Evolutionary conservation across 2,329 filamentous ascomycete genomes (phyloP).

Genomic region (Bisporella sp.): DNA sequence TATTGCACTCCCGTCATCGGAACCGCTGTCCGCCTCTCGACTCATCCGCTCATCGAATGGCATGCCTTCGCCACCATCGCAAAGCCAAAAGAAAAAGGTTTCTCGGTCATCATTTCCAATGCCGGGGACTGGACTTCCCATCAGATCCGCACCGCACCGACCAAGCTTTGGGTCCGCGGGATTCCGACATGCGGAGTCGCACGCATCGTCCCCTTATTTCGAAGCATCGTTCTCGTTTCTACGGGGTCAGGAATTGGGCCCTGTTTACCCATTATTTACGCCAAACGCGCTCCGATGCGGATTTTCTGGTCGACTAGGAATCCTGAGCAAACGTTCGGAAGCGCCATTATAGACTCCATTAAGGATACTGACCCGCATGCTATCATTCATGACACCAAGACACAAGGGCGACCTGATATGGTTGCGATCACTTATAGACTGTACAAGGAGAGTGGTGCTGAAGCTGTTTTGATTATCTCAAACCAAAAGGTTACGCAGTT

Average conservation of each 20-base stretch:
- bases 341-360: conserved; percentile 27
- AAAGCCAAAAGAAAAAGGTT: conserved; percentile 47
- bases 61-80: conserved; percentile 73
- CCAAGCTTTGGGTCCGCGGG: conserved; percentile 60
- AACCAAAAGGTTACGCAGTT: conserved; percentile 31
- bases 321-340: conserved; percentile 28
- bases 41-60: conserved; percentile 60
- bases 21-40: conserved; percentile 52
- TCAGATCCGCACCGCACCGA: conserved; percentile 55
- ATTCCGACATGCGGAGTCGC: conserved; percentile 61
- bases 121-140: conserved; percentile 68
- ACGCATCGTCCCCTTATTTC: conserved; percentile 60
- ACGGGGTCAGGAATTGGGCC: conserved; percentile 71
- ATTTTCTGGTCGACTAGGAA: conserved; percentile 32
- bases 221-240: conserved; percentile 57
- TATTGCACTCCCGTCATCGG: conserved; percentile 53
- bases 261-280: conserved; percentile 36
- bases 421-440: conserved; percentile 24
- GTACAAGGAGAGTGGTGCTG: conserved; percentile 26
- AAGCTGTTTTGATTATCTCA: conserved; percentile 33
- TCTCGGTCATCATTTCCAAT: conserved; percentile 64
- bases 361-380: conserved; percentile 26
- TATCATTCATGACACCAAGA: conserved; percentile 30
- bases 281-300: conserved; percentile 15
- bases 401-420: conserved; percentile 28